Base-by-base conservation (phyloP, 495 filamentous ascomycete genomes). In the Cetradonia linearis region DNA sequence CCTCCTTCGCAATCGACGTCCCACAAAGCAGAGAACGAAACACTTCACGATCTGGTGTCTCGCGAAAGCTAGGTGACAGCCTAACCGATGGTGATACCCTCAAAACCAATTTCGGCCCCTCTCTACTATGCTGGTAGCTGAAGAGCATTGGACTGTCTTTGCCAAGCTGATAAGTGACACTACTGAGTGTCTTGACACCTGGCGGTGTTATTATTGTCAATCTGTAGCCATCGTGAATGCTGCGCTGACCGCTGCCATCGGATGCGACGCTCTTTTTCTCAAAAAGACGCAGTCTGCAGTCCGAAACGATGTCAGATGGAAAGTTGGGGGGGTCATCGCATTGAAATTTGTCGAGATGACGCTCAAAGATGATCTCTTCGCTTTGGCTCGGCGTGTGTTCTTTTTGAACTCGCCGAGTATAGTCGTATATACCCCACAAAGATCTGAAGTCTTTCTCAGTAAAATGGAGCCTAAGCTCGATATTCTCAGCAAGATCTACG, bases 371-470 rank as follows among this genome's bases (percentile, higher is more conserved):
- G 40, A 84, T 59, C 9, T 73, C 76, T 70, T 95, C 90, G 28
- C 85, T 83, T 28, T 77, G 71, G 27, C 81, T 76, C 0, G 80
- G 80, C 16, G 82, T 80, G n/a, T 91, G 75, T 58, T 77, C 85
- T 14, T 77, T 74, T 63, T 89, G 84, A 0, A 90, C 81, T 65
- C 85, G 86, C 36, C 78, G 79, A 27, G 85, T 86, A 63, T 91
- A 88, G 55, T 93, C 87, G 60, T 86, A 86, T 66, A 93, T 88
- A 62, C 83, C 84, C 82, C 86, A 89, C 16, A 95, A 69, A 27
- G 77, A 83, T 60, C 82, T 83, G 73, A 86, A 92, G 65, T 91
- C 87, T 11, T 79, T 76, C 66, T 90, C 86, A 14, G 75, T 74
- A 72, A 87, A 88, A 58, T 83, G 78, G 9, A 94, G 70, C 49